phyloP scores from a whole-genome alignment of 306 rosid genomes.

The Inga oerstediana region DNA sequence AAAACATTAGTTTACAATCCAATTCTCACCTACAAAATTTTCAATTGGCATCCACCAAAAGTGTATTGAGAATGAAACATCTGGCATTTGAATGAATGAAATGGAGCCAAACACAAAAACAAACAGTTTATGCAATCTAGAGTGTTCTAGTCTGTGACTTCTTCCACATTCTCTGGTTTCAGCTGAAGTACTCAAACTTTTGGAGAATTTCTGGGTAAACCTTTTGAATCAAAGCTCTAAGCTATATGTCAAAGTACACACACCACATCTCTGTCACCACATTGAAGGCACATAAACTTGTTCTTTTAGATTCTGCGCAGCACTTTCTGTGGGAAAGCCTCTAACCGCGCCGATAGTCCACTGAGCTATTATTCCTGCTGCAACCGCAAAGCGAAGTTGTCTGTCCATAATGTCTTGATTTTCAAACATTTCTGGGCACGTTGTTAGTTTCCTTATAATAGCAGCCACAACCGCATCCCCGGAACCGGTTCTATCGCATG shows the following conservation, averaged over 20 bases:
- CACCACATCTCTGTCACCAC: conserved; percentile 60
- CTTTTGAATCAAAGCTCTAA: conserved; percentile 13
- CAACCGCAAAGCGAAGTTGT: conserved; percentile 84
- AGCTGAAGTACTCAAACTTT: background rate
- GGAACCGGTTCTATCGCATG: conserved; percentile 96
- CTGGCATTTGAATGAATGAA: conserved; percentile 7
- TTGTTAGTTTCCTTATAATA: conserved; percentile 80
- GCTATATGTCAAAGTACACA: conserved; percentile 10
- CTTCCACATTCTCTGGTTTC: background rate
- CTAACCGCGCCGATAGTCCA: conserved; percentile 94
- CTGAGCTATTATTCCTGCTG: conserved; percentile 92
- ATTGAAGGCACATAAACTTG: conserved; percentile 94
- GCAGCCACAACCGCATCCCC: conserved; percentile 97
- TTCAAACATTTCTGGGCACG: conserved; percentile 79
- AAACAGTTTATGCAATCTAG: conserved; percentile 4
- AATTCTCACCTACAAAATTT: conserved; percentile 34
- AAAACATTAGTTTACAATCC: conserved; percentile 36
- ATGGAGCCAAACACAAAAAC: conserved; percentile 28
- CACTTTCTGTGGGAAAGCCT: conserved; percentile 94
- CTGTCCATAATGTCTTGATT: conserved; percentile 71
- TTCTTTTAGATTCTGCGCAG: conserved; percentile 95
- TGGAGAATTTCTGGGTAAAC: background rate
- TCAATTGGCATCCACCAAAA: background rate
- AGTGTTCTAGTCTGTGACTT: background rate
- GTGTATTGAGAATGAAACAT: background rate